A percentile compares a stretch with the other conserved stretches of the same genome.
These are phyloP conservation scores for Alternaria sp. DNA, from an alignment of 2,329 filamentous ascomycete species.

Conservation along the genomic window DNA sequence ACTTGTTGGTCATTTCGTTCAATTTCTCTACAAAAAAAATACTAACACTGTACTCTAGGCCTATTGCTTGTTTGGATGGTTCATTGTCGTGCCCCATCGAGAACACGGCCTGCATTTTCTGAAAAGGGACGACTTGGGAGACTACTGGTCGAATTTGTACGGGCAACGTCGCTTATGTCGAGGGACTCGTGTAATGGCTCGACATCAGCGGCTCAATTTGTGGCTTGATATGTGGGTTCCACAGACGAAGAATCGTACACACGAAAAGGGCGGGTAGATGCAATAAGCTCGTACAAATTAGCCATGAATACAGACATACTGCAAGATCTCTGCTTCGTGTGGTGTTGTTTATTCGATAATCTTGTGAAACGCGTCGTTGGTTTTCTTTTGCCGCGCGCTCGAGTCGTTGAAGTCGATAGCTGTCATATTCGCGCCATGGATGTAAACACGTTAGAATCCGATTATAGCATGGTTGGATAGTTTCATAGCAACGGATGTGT, in stretches of 20 bases:
- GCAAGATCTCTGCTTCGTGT: slow-evolving; percentile 35
- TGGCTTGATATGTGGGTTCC: slow-evolving; percentile 29
- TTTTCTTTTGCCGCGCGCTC: slow-evolving; percentile 24
- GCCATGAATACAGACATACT: slow-evolving; percentile 27
- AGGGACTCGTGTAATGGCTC: not conserved
- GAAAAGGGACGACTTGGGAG: slow-evolving; percentile 17
- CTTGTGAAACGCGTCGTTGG: slow-evolving; percentile 33
- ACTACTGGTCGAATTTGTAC: slow-evolving; percentile 23
- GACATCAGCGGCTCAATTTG: not conserved
- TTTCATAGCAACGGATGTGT: not conserved
- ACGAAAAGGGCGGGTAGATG: not conserved
- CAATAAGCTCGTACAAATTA: too few species aligned
- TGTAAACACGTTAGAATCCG: too few species aligned
- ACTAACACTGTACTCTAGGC: slow-evolving; percentile 5
- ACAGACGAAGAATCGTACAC: slow-evolving; percentile 11
- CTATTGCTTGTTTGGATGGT: slow-evolving; percentile 27
- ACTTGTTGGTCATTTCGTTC: too few species aligned
- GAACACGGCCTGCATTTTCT: slow-evolving; percentile 20
- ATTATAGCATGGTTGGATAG: not conserved
- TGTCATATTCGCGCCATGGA: slow-evolving; percentile 16
- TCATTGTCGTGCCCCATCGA: slow-evolving; percentile 1
- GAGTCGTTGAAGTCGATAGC: slow-evolving; percentile 31
- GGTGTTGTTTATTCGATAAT: slow-evolving; percentile 35
- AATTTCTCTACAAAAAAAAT: too few species aligned
- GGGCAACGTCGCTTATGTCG: slow-evolving; percentile 16